A percentile compares a stretch with the other conserved stretches of the same genome.
phyloP scores from a whole-genome alignment of 129 eudicot species.

The Gnaphalium uliginosum region DNA sequence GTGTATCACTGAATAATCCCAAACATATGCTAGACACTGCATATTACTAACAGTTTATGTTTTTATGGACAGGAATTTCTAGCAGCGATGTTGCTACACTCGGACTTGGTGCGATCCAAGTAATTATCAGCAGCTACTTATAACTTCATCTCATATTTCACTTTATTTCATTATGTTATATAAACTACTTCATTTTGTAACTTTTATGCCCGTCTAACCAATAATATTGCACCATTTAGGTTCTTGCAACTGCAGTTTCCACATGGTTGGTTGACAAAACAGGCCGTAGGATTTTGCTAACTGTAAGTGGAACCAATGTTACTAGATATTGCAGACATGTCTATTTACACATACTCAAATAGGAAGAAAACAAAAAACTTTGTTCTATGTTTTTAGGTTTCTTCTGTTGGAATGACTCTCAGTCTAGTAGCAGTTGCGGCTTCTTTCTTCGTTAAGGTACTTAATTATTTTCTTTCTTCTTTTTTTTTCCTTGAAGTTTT shows the following conservation, averaged over 20 bases:
- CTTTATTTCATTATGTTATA: neutral
- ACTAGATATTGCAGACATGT: constrained; percentile 10
- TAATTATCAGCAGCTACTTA: constrained; percentile 31
- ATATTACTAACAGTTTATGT: too few relatives aligned
- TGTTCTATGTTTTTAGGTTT: constrained; percentile 47
- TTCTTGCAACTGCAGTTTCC: constrained; percentile 79
- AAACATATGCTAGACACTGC: neutral
- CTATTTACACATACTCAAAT: neutral
- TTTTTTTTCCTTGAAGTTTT: neutral
- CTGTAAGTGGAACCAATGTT: constrained; percentile 47
- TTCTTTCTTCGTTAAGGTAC: constrained; percentile 79
- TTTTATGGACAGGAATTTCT: constrained; percentile 54
- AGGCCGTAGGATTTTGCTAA: constrained; percentile 87
- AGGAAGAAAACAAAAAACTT: neutral
- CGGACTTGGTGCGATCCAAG: constrained; percentile 88
- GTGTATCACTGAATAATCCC: neutral
- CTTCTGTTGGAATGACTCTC: constrained; percentile 82
- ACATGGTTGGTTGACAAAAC: constrained; percentile 96
- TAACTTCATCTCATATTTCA: neutral
- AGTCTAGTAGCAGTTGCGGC: constrained; percentile 73
- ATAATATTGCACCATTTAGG: constrained; percentile 39
- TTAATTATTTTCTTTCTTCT: neutral
- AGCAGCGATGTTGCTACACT: constrained; percentile 80
- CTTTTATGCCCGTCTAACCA: constrained; percentile 9
- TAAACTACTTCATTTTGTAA: constrained; percentile 4